Evolutionary conservation across 495 filamentous ascomycete genomes (phyloP), one percentile per base, ranked within the genome.

Genomic region (Lasiosphaeria hispida): DNA sequence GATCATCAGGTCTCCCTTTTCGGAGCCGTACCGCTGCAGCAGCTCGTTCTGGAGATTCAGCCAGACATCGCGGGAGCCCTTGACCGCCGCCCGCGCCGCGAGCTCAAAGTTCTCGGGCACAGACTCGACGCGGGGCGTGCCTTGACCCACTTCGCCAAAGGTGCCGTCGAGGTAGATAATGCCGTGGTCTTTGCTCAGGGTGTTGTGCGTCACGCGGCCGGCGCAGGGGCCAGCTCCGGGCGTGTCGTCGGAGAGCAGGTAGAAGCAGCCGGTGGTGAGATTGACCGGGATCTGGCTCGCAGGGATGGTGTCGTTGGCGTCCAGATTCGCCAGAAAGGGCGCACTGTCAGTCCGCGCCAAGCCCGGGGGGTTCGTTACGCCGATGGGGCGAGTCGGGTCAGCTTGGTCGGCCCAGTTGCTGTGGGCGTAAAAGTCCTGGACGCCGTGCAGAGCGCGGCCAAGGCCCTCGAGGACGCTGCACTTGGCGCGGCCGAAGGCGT

Each of bases 371-470:
- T 69, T 69, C 3, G 58, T 48, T 9, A 59, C 45, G 38, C 58
- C 48, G 41, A 67, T 63, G 17, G 63, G 66, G 37, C 56, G 41
- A 9, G 17, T 56, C 34, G 52, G 51, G 4, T 69, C 64, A 10
- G 43, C 15, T 4, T 33, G 11, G 57, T 69, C 66, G 35, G 35
- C 66, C 66, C 66, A 69, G 54, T 69, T 69, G 56, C 63, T 69
- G 57, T 69, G 66, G 10, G 66, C 51, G 30, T 69, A 69, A 37
- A 69, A 69, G 33, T 69, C 66, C 40, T 69, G 66, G 13, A 68
- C 37, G 17, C 66, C 66, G 33, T 69, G 66, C 15, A 69, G 11
- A 0, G 61, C 63, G 0, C 66, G 58, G 2, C 66, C 66, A 5
- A 69, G 18, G 0, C 63, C 66, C 49, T 69, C 66, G 48, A 69